A percentile compares a stretch with the other conserved stretches of the same genome.
Conservation (phyloP, 164 flowering plant genomes). For the Cinnamomum micranthum region DNA sequence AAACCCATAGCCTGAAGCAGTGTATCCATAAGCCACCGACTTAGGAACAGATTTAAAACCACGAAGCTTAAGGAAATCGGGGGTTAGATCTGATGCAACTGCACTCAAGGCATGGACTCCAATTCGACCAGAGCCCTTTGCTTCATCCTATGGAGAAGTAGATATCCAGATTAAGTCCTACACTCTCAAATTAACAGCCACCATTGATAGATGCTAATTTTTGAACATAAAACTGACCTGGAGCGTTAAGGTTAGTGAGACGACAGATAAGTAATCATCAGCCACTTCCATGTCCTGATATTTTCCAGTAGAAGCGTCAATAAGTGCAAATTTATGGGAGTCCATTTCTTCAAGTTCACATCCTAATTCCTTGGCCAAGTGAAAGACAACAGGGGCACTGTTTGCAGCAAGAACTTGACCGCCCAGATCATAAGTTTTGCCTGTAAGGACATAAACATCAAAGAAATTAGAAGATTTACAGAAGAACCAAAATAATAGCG, state of each 20-base stretch:
- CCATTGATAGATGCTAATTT: not conserved
- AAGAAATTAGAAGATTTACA: not conserved
- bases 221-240: slow-evolving; percentile 33
- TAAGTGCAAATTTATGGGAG: slow-evolving; percentile 66
- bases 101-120: slow-evolving; percentile 69
- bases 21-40: slow-evolving; percentile 76
- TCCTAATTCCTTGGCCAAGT: slow-evolving; percentile 63
- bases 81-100: slow-evolving; percentile 54
- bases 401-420: slow-evolving; percentile 86
- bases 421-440: slow-evolving; percentile 69
- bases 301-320: slow-evolving; percentile 52
- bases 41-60: slow-evolving; percentile 62
- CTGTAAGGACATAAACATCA: slow-evolving; percentile 25
- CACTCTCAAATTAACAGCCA: not conserved
- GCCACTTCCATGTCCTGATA: slow-evolving; percentile 56
- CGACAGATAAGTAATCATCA: slow-evolving; percentile 67
- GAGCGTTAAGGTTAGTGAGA: slow-evolving; percentile 64
- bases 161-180: not conserved
- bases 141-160: slow-evolving; percentile 46
- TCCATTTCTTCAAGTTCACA: slow-evolving; percentile 65
- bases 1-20: slow-evolving; percentile 85
- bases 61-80: slow-evolving; percentile 43
- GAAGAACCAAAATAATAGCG: not conserved
- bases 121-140: slow-evolving; percentile 42
- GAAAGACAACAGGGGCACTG: slow-evolving; percentile 69